Base-by-base conservation (phyloP, 169 alveolate genomes). In the Neospora caninum region DNA sequence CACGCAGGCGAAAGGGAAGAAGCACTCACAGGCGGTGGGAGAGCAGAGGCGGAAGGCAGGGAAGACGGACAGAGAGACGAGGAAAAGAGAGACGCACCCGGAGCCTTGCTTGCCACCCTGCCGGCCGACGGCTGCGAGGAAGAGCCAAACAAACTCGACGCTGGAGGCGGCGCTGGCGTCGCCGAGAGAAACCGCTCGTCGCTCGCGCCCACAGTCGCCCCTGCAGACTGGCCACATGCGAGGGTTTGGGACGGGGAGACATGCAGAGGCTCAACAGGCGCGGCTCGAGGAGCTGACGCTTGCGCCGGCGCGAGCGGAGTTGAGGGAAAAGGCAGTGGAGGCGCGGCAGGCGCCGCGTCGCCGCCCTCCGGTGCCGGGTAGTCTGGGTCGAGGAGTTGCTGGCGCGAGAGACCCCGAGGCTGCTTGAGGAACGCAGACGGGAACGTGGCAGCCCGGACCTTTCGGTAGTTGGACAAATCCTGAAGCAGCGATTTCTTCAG, bases 301-400 rank as follows among this genome's bases (percentile, higher is more conserved):
- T 22, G 34, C 20, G 34, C 73, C 4, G 73, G 7, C 34, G 1
- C 73, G 0, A 10, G 34, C 20, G 73, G n/a, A 27, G 27, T 64
- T 27, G 73, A 64, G 73, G 27, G 27, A 64, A 27, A 64, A 64
- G 73, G 27, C 18, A 27, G 27, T 20, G 27, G 73, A 64, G 73
- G 73, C 91, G 69, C 36, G 34, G 91, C 43, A 31, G 91, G 80
- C 27, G 91, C 80, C 27, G 80, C 78, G 36, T 16, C 83, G 36
- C 54, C 45, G 20, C 64, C 53, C 0, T 78, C 78, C 27, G 29
- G 80, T 10, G 94, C 89, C 0, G 94, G 94, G 80, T 91, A 91
- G 91, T 91, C 94, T 34, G 94, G 94, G 70, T 91, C 94, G 43
- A 91, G 91, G 70, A 91, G 91, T 53, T 80, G 82, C 94, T 91